Evolutionary conservation across 176 grass and related monocot genomes (phyloP).

Genomic region (Bonia amplexicaulis): DNA sequence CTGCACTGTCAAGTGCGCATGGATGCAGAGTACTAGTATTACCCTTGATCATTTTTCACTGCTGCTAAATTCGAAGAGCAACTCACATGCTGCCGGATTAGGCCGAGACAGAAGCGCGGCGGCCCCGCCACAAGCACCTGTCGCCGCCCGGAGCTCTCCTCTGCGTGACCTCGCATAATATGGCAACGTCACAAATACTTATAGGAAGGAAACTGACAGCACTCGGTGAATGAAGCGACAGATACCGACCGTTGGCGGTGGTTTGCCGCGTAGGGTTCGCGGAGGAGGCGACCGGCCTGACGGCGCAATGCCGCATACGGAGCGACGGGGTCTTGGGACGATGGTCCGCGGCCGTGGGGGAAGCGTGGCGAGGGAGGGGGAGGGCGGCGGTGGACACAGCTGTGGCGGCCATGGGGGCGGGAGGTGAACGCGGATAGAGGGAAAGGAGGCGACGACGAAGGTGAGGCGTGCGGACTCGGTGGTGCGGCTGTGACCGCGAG

Average conservation of each 20-base stretch:
- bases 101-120: conserved; percentile 36
- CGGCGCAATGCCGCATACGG: conserved; percentile 19
- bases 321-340: background rate
- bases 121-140: conserved; percentile 51
- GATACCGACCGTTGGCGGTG: conserved; percentile 10
- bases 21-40: background rate
- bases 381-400: conserved; percentile 30
- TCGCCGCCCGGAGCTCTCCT: conserved; percentile 36
- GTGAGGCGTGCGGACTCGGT: conserved; percentile 4
- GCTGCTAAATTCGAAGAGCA: background rate
- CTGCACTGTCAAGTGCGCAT: background rate
- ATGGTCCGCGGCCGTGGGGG: background rate
- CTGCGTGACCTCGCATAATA: conserved; percentile 7
- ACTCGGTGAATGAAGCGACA: background rate
- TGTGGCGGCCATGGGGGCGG: conserved; percentile 14
- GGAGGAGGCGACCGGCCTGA: conserved; percentile 4
- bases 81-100: conserved; percentile 66
- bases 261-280: background rate
- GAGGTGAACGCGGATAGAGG: background rate
- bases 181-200: background rate
- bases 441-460: background rate
- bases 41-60: background rate
- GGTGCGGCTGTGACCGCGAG: background rate
- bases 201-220: background rate
- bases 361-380: background rate